A percentile compares a stretch with the other conserved stretches of the same genome.
Evolutionary conservation across 2,329 filamentous ascomycete species (phyloP).

Genomic region (Paecilomyces sp.): DNA sequence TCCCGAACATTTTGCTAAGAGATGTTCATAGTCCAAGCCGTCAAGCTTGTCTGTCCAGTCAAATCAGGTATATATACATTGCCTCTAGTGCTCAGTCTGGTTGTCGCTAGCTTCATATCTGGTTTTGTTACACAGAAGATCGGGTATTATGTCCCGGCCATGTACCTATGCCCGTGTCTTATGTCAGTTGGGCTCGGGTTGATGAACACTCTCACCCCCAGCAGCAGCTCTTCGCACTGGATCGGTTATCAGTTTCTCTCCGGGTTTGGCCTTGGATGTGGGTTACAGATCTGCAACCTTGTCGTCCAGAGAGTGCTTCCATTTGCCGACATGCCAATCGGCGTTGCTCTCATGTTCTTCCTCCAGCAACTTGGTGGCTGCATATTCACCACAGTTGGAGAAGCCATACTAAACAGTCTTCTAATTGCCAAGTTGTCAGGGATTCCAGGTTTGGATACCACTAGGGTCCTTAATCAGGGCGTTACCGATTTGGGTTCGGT

Average conservation of each 20-base stretch:
- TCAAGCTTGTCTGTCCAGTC: constrained; percentile 2
- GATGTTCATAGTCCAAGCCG: constrained; percentile 1
- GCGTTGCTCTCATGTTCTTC: constrained; percentile 18
- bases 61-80: neutral
- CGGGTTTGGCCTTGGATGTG: constrained; percentile 21
- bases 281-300: constrained; percentile 17
- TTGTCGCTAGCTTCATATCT: neutral
- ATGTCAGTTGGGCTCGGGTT: constrained; percentile 3
- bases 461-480: neutral
- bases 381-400: constrained; percentile 15
- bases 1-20: neutral
- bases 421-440: constrained; percentile 6
- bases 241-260: constrained; percentile 25
- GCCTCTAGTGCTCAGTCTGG: neutral
- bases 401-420: constrained; percentile 16
- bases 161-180: constrained; percentile 1
- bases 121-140: neutral
- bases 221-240: constrained; percentile 13
- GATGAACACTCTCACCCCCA: constrained; percentile 8
- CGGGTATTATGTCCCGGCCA: constrained; percentile 5
- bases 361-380: constrained; percentile 15
- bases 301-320: constrained; percentile 17
- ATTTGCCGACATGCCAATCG: constrained; percentile 18
- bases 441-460: constrained; percentile 21
- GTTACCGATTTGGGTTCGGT: constrained; percentile 1